Evolutionary conservation across 106 monocot species (phyloP).

Genomic region (Dioscorea dumetorum): DNA sequence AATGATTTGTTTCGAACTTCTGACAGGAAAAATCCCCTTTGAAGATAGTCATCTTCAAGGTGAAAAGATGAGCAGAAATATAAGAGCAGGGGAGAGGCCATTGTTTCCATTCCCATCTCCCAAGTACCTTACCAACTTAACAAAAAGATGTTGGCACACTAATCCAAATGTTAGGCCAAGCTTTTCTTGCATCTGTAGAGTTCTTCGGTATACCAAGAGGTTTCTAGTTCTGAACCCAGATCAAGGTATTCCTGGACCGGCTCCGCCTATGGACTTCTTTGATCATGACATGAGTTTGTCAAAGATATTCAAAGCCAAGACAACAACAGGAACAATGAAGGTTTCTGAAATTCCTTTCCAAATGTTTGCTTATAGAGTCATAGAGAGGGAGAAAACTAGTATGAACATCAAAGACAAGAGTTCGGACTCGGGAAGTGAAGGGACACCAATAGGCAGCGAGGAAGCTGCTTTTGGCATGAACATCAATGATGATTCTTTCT

Average conservation of each 20-base stretch:
- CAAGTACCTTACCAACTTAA: slow-evolving; percentile 66
- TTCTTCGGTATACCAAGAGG: slow-evolving; percentile 71
- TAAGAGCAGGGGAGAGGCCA: slow-evolving; percentile 66
- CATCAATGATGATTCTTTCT: slow-evolving; percentile 11
- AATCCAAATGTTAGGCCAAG: slow-evolving; percentile 63
- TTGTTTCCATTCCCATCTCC: slow-evolving; percentile 70
- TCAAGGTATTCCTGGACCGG: slow-evolving; percentile 23
- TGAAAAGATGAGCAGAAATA: slow-evolving; percentile 84
- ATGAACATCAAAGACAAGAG: slow-evolving; percentile 20
- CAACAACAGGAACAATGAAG: slow-evolving; percentile 9
- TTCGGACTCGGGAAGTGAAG: slow-evolving; percentile 32
- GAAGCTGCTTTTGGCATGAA: slow-evolving; percentile 13
- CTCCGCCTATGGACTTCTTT: slow-evolving; percentile 46
- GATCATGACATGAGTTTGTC: slow-evolving; percentile 54
- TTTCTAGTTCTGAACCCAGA: slow-evolving; percentile 63
- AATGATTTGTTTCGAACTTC: slow-evolving; percentile 58
- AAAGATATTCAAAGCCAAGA: slow-evolving; percentile 28
- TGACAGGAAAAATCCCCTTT: slow-evolving; percentile 70
- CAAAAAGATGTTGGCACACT: slow-evolving; percentile 77
- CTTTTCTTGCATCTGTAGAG: slow-evolving; percentile 69
- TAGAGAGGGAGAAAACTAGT: slow-evolving; percentile 41
- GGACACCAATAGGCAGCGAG: slow-evolving; percentile 13
- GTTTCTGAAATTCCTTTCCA: slow-evolving; percentile 42
- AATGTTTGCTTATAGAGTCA: slow-evolving; percentile 49
- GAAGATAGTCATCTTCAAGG: slow-evolving; percentile 82